Base-by-base conservation (phyloP, 2,329 filamentous ascomycete species). In the Colletotrichum sp. region DNA sequence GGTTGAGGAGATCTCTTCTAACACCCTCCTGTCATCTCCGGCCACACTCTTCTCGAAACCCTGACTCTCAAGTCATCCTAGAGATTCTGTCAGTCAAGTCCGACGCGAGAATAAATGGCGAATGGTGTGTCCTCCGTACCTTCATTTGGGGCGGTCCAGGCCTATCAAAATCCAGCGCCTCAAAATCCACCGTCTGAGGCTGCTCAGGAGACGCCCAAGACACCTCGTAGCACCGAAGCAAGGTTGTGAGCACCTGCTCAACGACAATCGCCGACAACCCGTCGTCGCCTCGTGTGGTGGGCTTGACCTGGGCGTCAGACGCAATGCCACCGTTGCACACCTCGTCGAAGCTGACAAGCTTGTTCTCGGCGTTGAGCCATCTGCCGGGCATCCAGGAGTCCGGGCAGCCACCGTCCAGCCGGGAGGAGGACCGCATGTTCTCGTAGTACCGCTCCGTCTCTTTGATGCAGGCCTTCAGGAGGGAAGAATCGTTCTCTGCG, bases 391-490 rank as follows among this genome's bases (percentile, higher is more conserved):
- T 43, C 77, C 76, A 80, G 12, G 67, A 64, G 57, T 79, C 74
- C 1, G 74, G 65, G 15, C 77, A 38, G 34, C 72, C 48, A 24
- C 74, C n/a, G 28, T 65, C 55, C 18, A 70, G 72, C 4, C 63
- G 64, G 5, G 74, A 63, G 8, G 75, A 34, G 16, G 67, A 65
- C 34, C 73, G 69, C 32, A 74, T 73, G 5, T 72, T 77, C 16
- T 72, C 66, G 48, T 78, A 79, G 66, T 76, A 73, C 4, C 78
- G 75, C 9, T 52, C 65, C 3, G 78, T 79, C 67, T 80, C 78
- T 52, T 74, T 78, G 43, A 80, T 78, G 36, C 77, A 76, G 16
- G 78, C 78, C 36, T 76, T 77, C 10, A 80, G 36, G 6, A 79
- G 75, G 1, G 66, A 43, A 6, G 74, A 75, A 13, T 75, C 67